A percentile compares a stretch with the other conserved stretches of the same genome.
Conservation (phyloP, 768 basidiomycete genomes). For the Leccinellum luteum region DNA sequence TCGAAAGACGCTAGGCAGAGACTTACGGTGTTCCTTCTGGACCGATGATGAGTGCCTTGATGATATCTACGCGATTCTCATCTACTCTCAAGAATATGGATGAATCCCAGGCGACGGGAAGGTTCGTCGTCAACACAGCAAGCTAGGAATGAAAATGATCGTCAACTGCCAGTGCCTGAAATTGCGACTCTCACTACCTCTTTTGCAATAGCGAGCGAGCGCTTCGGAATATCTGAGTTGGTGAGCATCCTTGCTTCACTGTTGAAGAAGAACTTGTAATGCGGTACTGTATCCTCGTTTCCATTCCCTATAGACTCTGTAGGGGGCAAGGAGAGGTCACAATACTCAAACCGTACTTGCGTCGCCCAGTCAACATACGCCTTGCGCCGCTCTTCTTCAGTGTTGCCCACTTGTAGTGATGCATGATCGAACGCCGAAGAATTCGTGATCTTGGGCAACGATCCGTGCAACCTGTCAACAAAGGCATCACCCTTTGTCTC, state of each 20-base stretch:
- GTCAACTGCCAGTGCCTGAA: background rate
- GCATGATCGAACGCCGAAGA: conserved; percentile 45
- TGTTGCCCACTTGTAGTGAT: conserved; percentile 41
- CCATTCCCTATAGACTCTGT: conserved; percentile 32
- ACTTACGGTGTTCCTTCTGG: conserved; percentile 92
- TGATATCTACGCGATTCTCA: conserved; percentile 86
- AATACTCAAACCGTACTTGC: conserved; percentile 82
- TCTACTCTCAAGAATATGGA: conserved; percentile 93
- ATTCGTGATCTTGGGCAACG: conserved; percentile 69
- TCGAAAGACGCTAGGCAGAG: background rate
- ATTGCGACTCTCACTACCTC: conserved; percentile 51
- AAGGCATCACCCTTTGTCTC: conserved; percentile 91
- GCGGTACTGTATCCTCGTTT: conserved; percentile 54
- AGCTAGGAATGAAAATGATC: conserved; percentile 48
- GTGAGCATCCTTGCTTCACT: conserved; percentile 82
- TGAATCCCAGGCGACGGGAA: conserved; percentile 94
- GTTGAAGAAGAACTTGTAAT: conserved; percentile 82
- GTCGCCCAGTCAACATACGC: conserved; percentile 85
- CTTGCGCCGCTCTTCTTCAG: conserved; percentile 65
- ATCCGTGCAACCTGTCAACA: conserved; percentile 70
- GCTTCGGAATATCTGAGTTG: conserved; percentile 83
- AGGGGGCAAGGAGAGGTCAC: conserved; percentile 65
- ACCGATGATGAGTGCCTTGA: conserved; percentile 89
- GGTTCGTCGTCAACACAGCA: conserved; percentile 88
- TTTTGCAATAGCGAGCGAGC: conserved; percentile 93